Evolutionary conservation across 495 filamentous ascomycete species (phyloP).

Genomic region (Apiosordaria backusii): DNA sequence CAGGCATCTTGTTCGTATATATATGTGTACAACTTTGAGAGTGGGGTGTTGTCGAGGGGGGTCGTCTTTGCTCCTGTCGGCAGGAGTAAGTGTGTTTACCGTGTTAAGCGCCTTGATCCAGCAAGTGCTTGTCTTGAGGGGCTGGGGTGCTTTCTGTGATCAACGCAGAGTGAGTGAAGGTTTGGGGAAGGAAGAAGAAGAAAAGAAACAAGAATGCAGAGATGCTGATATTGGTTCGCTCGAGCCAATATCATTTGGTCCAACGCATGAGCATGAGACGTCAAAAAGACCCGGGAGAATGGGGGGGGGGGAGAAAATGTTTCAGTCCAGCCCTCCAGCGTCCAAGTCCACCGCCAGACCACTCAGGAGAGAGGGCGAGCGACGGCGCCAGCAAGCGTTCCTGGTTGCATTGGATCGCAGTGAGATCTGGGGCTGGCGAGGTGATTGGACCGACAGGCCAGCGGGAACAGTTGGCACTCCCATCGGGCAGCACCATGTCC

Average conservation of each 20-base stretch:
- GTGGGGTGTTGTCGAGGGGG: neutral
- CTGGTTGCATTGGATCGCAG: neutral
- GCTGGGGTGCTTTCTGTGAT: neutral
- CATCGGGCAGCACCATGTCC: constrained; percentile 7
- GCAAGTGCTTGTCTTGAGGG: neutral
- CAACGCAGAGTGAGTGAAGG: neutral
- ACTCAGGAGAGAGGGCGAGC: neutral
- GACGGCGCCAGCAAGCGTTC: constrained; percentile 6
- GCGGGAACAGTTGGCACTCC: neutral
- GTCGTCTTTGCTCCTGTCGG: too few species aligned
- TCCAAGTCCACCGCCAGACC: neutral
- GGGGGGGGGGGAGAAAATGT: neutral
- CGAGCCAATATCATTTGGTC: constrained; percentile 1
- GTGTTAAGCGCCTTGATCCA: constrained; percentile 11
- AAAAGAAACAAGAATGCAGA: constrained; percentile 3
- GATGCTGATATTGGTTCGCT: neutral
- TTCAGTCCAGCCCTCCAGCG: neutral
- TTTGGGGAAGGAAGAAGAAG: neutral
- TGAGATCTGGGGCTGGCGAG: neutral
- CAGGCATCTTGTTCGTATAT: constrained; percentile 39
- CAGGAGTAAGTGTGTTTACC: too few species aligned
- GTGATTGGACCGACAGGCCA: constrained; percentile 3
- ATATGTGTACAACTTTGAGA: neutral
- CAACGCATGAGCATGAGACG: neutral
- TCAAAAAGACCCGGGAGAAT: neutral